Evolutionary conservation across 2,329 filamentous ascomycete genomes (phyloP).

Genomic region (Beauveria brongniartii): DNA sequence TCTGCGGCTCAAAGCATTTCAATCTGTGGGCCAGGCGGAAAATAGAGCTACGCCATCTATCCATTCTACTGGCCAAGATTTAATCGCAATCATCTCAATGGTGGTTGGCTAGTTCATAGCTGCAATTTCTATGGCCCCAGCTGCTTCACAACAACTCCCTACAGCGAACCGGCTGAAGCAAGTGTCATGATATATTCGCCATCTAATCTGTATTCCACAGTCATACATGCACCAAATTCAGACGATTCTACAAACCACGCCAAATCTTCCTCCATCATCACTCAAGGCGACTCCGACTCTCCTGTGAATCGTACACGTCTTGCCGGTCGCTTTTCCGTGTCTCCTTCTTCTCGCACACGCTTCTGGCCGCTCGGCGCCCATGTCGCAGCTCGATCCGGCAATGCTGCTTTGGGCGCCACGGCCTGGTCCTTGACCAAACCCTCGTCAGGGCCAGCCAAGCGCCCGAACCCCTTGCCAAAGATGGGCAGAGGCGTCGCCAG

Average conservation of each 20-base stretch:
- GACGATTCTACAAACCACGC: not conserved
- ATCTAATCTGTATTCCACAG: not conserved
- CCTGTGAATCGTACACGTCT: conserved; percentile 5
- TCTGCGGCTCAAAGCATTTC: not conserved
- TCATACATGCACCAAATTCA: not conserved
- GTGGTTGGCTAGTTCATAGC: no score
- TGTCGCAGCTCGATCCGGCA: not conserved
- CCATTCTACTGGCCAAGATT: no score
- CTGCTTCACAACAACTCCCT: not conserved
- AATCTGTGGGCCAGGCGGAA: not conserved
- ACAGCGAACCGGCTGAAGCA: not conserved
- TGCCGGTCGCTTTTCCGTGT: not conserved
- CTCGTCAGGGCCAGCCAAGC: conserved; percentile 35
- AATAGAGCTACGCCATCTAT: not conserved
- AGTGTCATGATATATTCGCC: not conserved
- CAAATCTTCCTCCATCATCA: no score
- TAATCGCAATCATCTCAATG: no score
- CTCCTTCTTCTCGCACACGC: not conserved
- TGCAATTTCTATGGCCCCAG: no score
- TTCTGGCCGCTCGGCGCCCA: not conserved
- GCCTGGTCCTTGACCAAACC: conserved; percentile 29
- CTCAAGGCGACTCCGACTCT: not conserved
- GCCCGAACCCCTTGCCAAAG: conserved; percentile 43
- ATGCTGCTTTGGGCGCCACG: no score
- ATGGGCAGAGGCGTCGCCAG: conserved; percentile 38